phyloP scores from a whole-genome alignment of 306 rosid species.

The Citrullus colocynthis region DNA sequence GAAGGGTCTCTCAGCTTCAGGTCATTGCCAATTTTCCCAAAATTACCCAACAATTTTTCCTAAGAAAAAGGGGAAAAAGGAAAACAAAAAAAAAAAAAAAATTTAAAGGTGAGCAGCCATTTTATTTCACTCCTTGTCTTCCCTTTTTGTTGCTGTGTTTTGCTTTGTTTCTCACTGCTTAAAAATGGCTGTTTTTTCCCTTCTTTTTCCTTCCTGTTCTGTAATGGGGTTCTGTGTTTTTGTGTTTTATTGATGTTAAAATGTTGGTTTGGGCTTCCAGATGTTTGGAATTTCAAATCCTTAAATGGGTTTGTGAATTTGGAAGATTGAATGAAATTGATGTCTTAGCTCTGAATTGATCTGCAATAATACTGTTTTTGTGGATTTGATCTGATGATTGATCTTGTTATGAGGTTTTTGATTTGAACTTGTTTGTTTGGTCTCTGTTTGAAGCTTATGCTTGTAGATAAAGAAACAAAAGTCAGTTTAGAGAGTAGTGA shows the following conservation, averaged over 20 bases:
- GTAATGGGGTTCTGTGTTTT: background rate
- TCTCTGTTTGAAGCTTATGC: background rate
- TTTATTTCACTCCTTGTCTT: background rate
- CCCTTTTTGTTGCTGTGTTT: background rate
- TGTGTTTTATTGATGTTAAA: background rate
- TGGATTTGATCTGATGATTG: background rate
- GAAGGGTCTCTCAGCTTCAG: background rate
- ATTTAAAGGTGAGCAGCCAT: background rate
- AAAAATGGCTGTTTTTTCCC: background rate
- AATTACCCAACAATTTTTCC: constrained; percentile 1
- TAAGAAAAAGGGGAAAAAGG: background rate
- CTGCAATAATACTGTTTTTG: background rate
- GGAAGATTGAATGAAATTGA: background rate
- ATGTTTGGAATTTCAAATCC: background rate
- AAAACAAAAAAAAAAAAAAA: too few relatives aligned
- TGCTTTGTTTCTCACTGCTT: background rate
- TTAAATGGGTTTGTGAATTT: background rate
- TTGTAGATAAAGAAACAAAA: background rate
- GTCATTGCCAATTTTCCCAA: background rate
- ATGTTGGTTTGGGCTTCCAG: background rate
- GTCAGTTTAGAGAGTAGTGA: background rate
- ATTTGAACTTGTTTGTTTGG: background rate
- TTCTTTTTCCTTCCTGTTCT: background rate
- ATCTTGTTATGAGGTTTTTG: background rate
- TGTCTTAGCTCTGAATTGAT: background rate